phyloP scores from a whole-genome alignment of 2,329 filamentous ascomycete genomes.

The Stylonectria norvegica region DNA sequence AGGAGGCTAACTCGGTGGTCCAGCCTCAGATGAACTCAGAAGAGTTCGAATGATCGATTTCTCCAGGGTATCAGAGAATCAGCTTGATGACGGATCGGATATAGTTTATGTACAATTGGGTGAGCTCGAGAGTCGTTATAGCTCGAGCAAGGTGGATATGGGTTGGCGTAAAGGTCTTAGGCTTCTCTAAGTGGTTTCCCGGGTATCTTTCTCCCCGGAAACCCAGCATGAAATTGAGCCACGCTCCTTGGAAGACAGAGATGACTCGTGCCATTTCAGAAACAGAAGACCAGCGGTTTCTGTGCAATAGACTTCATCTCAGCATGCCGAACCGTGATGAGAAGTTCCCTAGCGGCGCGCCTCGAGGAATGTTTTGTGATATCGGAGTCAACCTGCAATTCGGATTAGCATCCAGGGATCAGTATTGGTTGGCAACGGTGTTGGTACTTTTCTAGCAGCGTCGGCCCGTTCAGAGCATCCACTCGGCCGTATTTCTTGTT shows the following conservation, averaged over 20 bases:
- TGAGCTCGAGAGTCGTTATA: conserved; percentile 3
- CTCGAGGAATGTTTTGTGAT: conserved; percentile 55
- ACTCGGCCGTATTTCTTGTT: conserved; percentile 95
- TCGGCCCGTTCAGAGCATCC: conserved; percentile 82
- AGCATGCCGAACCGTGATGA: conserved; percentile 72
- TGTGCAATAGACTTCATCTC: conserved; percentile 26
- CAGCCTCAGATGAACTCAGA: conserved; percentile 45
- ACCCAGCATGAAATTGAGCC: background rate
- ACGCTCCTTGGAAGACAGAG: too few relatives aligned
- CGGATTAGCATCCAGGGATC: conserved; percentile 22
- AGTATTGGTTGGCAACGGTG: too few relatives aligned
- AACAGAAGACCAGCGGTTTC: too few relatives aligned
- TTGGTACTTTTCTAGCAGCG: conserved; percentile 83
- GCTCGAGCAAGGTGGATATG: conserved; percentile 14
- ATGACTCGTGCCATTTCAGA: too few relatives aligned
- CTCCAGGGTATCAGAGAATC: background rate
- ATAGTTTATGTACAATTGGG: conserved; percentile 11
- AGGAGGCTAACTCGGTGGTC: conserved; percentile 9
- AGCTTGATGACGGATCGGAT: background rate
- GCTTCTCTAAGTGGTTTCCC: conserved; percentile 13
- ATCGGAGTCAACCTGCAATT: conserved; percentile 58
- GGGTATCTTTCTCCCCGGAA: conserved; percentile 8
- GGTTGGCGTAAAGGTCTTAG: conserved; percentile 23
- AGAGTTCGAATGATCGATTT: conserved; percentile 40
- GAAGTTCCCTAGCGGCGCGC: conserved; percentile 65